These are phyloP conservation scores for Stentor coeruleus DNA, from an alignment of 73 alveolate genomes.

Conservation along the genomic window DNA sequence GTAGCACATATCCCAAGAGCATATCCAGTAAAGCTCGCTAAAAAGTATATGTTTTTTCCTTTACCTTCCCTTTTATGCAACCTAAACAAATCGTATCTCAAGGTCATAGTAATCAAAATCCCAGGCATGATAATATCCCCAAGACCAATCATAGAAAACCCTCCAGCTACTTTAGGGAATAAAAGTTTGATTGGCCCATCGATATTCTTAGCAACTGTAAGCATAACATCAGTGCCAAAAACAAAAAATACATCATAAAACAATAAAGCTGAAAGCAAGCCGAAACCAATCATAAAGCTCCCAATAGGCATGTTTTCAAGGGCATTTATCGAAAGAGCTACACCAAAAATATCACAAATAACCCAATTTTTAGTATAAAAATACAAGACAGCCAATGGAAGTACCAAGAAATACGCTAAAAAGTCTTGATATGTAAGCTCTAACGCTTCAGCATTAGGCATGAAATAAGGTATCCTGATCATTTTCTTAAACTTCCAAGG, in stretches of 20 bases:
- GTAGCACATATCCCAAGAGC: conserved; percentile 82
- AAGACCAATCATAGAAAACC: conserved; percentile 90
- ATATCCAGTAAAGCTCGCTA: conserved; percentile 74
- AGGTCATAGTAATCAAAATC: conserved; percentile 83
- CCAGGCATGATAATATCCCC: conserved; percentile 99
- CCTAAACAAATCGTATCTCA: conserved; percentile 81
- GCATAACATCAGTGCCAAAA: conserved; percentile 97
- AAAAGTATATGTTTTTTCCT: conserved; percentile 62
- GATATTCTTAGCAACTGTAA: conserved; percentile 89
- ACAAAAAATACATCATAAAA: conserved; percentile 98
- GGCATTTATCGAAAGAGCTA: conserved; percentile 80
- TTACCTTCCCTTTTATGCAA: conserved; percentile 47
- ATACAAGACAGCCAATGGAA: conserved; percentile 45
- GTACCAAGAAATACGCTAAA: conserved; percentile 45
- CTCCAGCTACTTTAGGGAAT: conserved; percentile 75
- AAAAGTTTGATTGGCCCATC: conserved; percentile 96
- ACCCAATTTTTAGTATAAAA: conserved; percentile 73
- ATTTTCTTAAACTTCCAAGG: neutral
- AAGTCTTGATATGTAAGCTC: conserved; percentile 60
- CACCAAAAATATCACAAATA: conserved; percentile 85
- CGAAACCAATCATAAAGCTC: conserved; percentile 63
- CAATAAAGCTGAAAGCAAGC: conserved; percentile 72
- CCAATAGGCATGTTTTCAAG: conserved; percentile 74
- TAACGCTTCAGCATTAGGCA: conserved; percentile 32
- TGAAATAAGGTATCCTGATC: neutral